A percentile compares a stretch with the other conserved stretches of the same genome.
Conservation (phyloP, 805 yeast species). For the Isabelozyma pseudorhagii region DNA sequence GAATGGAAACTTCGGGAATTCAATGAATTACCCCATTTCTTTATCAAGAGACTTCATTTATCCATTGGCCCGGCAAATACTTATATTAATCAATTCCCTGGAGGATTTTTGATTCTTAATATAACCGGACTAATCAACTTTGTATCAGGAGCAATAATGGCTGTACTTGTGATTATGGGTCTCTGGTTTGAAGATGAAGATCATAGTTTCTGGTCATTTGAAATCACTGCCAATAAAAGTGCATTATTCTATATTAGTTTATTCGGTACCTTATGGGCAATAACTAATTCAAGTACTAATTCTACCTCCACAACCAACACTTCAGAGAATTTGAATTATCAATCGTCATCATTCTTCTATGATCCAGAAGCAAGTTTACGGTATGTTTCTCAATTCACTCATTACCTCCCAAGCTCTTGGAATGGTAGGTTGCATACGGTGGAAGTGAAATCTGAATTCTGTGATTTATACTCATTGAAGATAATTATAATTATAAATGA, state of each 20-base stretch:
- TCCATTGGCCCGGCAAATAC: constrained; percentile 78
- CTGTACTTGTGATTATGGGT: constrained; percentile 66
- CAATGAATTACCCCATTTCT: constrained; percentile 88
- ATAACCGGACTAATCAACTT: constrained; percentile 46
- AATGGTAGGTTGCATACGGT: constrained; percentile 80
- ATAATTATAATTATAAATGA: constrained; percentile 71
- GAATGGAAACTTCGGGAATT: constrained; percentile 94
- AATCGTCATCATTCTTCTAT: constrained; percentile 50
- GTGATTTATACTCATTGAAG: constrained; percentile 71
- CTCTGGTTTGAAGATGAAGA: constrained; percentile 80
- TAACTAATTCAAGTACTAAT: constrained; percentile 63
- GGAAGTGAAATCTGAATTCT: constrained; percentile 78
- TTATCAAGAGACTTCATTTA: constrained; percentile 71
- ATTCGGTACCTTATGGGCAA: constrained; percentile 85
- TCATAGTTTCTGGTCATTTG: constrained; percentile 78
- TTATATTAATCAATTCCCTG: constrained; percentile 90
- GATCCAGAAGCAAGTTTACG: constrained; percentile 88
- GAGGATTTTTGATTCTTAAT: constrained; percentile 49
- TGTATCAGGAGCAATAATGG: constrained; percentile 83
- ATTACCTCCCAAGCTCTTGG: constrained; percentile 87
- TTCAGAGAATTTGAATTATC: constrained; percentile 21
- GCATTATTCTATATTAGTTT: constrained; percentile 85
- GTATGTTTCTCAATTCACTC: constrained; percentile 83
- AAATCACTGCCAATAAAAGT: constrained; percentile 75
- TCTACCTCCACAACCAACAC: constrained; percentile 14